Conservation (phyloP, 2,329 filamentous ascomycete genomes). For the Drechslerella dactyloides region DNA sequence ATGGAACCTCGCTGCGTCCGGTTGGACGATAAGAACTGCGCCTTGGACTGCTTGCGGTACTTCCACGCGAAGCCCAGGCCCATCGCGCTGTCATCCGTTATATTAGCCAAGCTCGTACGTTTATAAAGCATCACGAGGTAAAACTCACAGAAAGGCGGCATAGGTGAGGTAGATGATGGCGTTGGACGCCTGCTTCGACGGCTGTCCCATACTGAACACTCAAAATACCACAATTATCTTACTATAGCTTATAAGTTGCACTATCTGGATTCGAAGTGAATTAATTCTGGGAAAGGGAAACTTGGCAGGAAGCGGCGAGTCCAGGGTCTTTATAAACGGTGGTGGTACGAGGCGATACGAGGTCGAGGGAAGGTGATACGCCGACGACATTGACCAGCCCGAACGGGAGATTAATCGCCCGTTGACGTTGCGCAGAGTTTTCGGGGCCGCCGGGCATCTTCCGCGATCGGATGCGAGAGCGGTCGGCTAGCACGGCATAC, state of each 20-base stretch:
- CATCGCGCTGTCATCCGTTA: constrained; percentile 62
- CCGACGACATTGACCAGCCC: constrained; percentile 21
- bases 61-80: constrained; percentile 67
- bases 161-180: constrained; percentile 83
- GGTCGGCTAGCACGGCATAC: background rate
- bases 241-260: too few species aligned
- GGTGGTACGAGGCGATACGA: too few species aligned
- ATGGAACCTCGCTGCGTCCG: constrained; percentile 81
- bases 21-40: constrained; percentile 76
- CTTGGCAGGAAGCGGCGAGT: background rate
- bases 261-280: background rate
- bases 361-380: too few species aligned
- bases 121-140: background rate
- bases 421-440: too few species aligned
- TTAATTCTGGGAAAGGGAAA: background rate
- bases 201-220: constrained; percentile 71
- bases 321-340: background rate
- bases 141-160: constrained; percentile 73
- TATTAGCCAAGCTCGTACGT: constrained; percentile 11
- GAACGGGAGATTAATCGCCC: background rate
- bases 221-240: too few species aligned
- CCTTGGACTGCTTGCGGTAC: constrained; percentile 69
- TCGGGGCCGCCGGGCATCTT: too few species aligned
- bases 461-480: background rate
- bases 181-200: constrained; percentile 78